A percentile compares a stretch with the other conserved stretches of the same genome.
Conservation (phyloP, 495 filamentous ascomycete species). For the Aspergillus kassunensis region DNA sequence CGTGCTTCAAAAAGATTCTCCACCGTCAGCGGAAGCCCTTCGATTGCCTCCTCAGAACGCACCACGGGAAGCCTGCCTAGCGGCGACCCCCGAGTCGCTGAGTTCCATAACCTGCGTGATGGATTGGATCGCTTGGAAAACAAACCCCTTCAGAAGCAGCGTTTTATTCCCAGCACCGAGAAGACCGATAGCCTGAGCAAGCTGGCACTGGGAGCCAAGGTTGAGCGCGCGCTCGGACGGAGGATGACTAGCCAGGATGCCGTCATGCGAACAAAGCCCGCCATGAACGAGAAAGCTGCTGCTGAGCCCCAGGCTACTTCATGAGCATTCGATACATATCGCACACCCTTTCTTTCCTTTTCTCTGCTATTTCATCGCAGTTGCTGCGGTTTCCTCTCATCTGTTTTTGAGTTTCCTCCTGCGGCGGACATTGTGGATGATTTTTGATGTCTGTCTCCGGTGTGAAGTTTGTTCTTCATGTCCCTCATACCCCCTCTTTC, state of each 20-base stretch:
- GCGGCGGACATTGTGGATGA: conserved; percentile 10
- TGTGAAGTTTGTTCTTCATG: conserved; percentile 20
- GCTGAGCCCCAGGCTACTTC: conserved; percentile 21
- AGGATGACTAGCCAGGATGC: conserved; percentile 92
- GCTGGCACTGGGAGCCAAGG: conserved; percentile 86
- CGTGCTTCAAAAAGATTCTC: conserved; percentile 76
- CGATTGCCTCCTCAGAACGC: conserved; percentile 58
- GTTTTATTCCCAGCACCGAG: conserved; percentile 75
- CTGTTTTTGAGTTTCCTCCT: conserved; percentile 3
- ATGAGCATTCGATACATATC: conserved; percentile 5
- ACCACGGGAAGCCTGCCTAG: conserved; percentile 60
- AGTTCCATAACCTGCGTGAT: conserved; percentile 77
- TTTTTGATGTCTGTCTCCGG: conserved; percentile 17
- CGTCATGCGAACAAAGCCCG: conserved; percentile 61
- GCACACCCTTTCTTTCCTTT: conserved; percentile 2
- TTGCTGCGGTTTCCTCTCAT: conserved; percentile 1
- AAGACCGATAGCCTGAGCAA: conserved; percentile 86
- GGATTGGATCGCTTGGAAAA: conserved; percentile 88
- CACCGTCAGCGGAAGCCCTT: conserved; percentile 72
- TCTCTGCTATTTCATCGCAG: conserved; percentile 12
- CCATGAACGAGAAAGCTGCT: conserved; percentile 47
- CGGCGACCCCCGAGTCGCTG: conserved; percentile 55
- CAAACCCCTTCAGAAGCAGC: conserved; percentile 77
- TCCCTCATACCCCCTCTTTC: conserved; percentile 23
- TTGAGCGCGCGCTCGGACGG: conserved; percentile 85